Evolutionary conservation across 768 basidiomycete genomes (phyloP).

Genomic region (Xerocomellus chrysenteron): DNA sequence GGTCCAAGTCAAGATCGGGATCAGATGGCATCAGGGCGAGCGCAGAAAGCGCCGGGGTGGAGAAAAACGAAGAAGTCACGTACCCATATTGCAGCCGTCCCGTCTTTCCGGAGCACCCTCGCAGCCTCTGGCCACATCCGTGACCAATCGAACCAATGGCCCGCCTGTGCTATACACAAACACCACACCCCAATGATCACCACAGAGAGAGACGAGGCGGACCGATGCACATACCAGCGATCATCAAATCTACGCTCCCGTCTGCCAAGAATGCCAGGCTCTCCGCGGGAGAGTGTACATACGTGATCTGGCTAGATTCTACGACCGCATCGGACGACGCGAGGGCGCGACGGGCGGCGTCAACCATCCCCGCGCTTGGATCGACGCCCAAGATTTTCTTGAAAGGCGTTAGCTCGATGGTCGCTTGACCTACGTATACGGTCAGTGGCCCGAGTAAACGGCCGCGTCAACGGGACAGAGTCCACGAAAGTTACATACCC

Average conservation of each 20-base stretch:
- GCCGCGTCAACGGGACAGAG: no score
- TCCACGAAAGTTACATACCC: constrained; percentile 41
- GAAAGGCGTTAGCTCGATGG: constrained; percentile 56
- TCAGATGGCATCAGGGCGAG: neutral
- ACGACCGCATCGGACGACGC: constrained; percentile 10
- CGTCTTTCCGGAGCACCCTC: constrained; percentile 56
- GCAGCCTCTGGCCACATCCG: constrained; percentile 68
- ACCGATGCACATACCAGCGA: constrained; percentile 49
- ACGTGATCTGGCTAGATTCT: constrained; percentile 29
- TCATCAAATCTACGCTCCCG: constrained; percentile 63
- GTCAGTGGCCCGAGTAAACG: no score
- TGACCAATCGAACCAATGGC: constrained; percentile 81
- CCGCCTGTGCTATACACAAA: constrained; percentile 59
- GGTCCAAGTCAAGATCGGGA: neutral
- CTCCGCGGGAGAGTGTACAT: constrained; percentile 50
- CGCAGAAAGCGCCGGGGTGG: no score
- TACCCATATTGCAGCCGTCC: constrained; percentile 76
- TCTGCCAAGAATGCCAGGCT: constrained; percentile 49
- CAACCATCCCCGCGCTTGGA: constrained; percentile 71
- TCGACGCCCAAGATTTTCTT: constrained; percentile 65
- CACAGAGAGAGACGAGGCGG: no score
- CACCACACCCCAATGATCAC: no score
- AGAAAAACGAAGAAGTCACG: constrained; percentile 12
- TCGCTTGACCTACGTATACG: constrained; percentile 61
- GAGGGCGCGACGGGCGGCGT: constrained; percentile 41